phyloP scores from a whole-genome alignment of 768 basidiomycete genomes.

The Psilocybe tampanensis region DNA sequence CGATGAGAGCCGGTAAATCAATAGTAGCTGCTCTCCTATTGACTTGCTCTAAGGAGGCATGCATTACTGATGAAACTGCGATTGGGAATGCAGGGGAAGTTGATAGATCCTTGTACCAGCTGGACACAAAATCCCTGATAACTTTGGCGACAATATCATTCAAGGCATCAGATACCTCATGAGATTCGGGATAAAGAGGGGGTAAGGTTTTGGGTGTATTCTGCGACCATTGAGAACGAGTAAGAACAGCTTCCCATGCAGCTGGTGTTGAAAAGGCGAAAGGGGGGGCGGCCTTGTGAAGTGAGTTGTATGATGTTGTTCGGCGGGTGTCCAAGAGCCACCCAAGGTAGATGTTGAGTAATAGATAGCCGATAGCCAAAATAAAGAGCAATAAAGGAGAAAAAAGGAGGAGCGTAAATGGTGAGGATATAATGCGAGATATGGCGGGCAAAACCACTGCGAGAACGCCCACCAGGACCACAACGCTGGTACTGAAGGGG shows the following conservation, averaged over 20 bases:
- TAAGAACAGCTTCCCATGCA: constrained; percentile 91
- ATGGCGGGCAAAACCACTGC: constrained; percentile 59
- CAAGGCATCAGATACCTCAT: constrained; percentile 67
- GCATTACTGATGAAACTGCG: constrained; percentile 77
- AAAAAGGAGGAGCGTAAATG: constrained; percentile 62
- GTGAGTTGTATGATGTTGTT: constrained; percentile 32
- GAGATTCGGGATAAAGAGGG: constrained; percentile 64
- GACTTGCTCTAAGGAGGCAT: constrained; percentile 62
- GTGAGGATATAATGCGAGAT: constrained; percentile 64
- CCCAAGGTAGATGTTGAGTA: constrained; percentile 56
- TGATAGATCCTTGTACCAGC: constrained; percentile 89
- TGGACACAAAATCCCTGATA: constrained; percentile 83
- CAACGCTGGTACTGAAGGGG: constrained; percentile 50
- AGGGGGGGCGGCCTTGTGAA: constrained; percentile 67
- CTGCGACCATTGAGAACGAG: constrained; percentile 89
- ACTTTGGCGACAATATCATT: constrained; percentile 83
- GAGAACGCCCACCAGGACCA: constrained; percentile 57
- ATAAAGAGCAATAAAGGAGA: constrained; percentile 59
- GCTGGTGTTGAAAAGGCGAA: constrained; percentile 90
- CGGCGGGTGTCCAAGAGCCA: constrained; percentile 56
- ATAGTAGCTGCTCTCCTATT: constrained; percentile 56
- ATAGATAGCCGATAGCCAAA: constrained; percentile 51
- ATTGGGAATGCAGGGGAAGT: constrained; percentile 87
- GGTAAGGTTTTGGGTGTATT: constrained; percentile 67
- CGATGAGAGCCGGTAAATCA: constrained; percentile 76